Evolutionary conservation across 2,329 filamentous ascomycete species (phyloP), one percentile per base, ranked within the genome.

Genomic region (Botrytis paeoniae): DNA sequence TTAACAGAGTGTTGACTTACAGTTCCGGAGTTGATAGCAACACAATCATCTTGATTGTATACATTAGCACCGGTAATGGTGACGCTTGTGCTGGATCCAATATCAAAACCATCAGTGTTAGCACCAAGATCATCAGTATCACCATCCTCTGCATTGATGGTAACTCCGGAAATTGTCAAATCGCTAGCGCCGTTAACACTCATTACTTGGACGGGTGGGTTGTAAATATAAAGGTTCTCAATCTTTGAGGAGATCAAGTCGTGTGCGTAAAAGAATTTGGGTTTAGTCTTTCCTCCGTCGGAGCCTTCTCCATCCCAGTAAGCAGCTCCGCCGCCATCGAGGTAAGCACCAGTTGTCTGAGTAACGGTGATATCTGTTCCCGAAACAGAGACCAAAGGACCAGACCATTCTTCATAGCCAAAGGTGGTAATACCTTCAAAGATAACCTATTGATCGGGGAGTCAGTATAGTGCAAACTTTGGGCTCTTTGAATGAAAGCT

Each of bases 351-450:
- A 2, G 81, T 76, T 37, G 86, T 85, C 70, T 87, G 88, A 32
- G 83, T 82, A 39, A 91, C 83, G 61, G 83, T 84, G 77, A 91
- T 85, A 73, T 83, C 81, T 51, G 81, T 86, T 59, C 90, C 91
- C 1, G 86, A 86, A 75, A 92, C 83, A 41, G 85, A 85, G 76
- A 92, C 85, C 22, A 92, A 83, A 61, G 90, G 90, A 0, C 90
- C 90, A 4, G 80, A 79, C 90, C 89, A 92, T 78, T 90, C 86
- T 75, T 87, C 83, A 82, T 91, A 92, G 51, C 85, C 90, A 77
- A 91, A 92, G 71, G 86, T 88, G n/a, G 90, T 92, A 25, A 84
- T 87, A 62, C 91, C 91, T 74, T 88, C 81, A 81, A 92, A 92
- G 76, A 86, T 88, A 75, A 91, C 73, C 79, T 85, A 45, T 18